Evolutionary conservation across 1,284 basidiomycete genomes (phyloP).

Genomic region (Ceraceosorus guamensis): DNA sequence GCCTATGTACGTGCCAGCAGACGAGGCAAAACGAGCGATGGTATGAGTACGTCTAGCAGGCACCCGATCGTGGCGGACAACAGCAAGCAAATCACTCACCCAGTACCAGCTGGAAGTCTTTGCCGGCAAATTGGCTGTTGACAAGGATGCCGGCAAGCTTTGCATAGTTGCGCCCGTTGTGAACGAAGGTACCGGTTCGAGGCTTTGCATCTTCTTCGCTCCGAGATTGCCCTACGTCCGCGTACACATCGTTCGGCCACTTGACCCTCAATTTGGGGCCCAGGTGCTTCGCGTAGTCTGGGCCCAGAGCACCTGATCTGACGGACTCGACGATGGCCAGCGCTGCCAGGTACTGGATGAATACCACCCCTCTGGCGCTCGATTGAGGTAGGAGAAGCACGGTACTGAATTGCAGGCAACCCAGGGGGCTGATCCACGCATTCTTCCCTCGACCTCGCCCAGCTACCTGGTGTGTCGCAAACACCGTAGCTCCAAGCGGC

Average conservation of each 20-base stretch:
- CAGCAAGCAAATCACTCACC: slow-evolving; percentile 11
- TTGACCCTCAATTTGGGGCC: slow-evolving; percentile 59
- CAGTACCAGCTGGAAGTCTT: slow-evolving; percentile 68
- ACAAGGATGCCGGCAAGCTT: slow-evolving; percentile 68
- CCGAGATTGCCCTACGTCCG: slow-evolving; percentile 53
- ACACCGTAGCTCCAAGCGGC: slow-evolving; percentile 67
- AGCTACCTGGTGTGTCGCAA: slow-evolving; percentile 78
- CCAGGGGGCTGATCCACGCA: slow-evolving; percentile 83
- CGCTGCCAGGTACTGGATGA: slow-evolving; percentile 89
- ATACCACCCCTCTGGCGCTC: slow-evolving; percentile 54
- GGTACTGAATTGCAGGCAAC: slow-evolving; percentile 80
- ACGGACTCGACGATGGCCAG: slow-evolving; percentile 83
- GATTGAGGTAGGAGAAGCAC: slow-evolving; percentile 61
- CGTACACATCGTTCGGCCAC: slow-evolving; percentile 97
- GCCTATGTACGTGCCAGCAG: slow-evolving; percentile 50
- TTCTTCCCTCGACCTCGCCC: slow-evolving; percentile 85
- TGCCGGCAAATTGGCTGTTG: slow-evolving; percentile 71
- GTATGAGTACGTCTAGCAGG: background rate
- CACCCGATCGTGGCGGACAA: no score
- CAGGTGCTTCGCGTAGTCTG: slow-evolving; percentile 51
- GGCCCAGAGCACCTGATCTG: slow-evolving; percentile 50
- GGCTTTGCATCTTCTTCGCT: slow-evolving; percentile 31
- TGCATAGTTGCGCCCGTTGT: slow-evolving; percentile 30
- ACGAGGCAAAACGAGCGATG: background rate
- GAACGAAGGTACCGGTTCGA: slow-evolving; percentile 50